Evolutionary conservation across 495 filamentous ascomycete species (phyloP), one percentile per base, ranked within the genome.

Genomic region (Aspergillus incahuasiensis): DNA sequence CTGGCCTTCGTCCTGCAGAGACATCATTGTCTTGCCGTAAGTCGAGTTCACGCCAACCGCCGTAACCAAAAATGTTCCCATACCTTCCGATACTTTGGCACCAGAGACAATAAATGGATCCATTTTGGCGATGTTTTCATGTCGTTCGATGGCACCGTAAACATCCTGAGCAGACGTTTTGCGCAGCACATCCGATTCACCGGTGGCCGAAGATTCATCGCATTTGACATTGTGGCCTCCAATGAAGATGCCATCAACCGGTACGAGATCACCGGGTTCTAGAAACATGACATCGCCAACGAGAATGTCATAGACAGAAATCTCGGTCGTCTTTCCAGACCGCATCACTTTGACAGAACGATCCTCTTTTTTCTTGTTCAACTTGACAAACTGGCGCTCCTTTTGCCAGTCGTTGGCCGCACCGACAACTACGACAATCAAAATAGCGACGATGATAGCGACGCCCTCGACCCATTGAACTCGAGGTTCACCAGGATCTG

Each of bases 91-190:
- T 32, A 97, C 90, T 66, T 94, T 94, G 8, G 87, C 84, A 40
- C 92, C 92, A 13, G 92, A 97, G 38, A 96, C 80, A 58, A 97
- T 95, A 67, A 97, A 96, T 1, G 92, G 92, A 59, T 97, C 92
- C 71, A 94, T 75, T 67, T 96, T 96, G 60, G 80, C 80, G n/a
- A 90, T 68, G 53, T 77, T 80, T 50, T 91, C 85, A 46, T 87
- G 78, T 40, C 87, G 79, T 62, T 94, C 84, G 54, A 97, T 91
- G 4, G 88, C 87, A 34, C 76, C 75, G 58, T 81, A 95, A 18
- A 95, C 92, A 12, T 94, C 90, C 22, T 92, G 85, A 9, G 78
- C 87, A 1, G 82, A 61, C 24, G 76, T 75, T 66, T 95, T 95
- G 44, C 81, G 82, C 51, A 95, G 80, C 44, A 91, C 68, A 62